Base-by-base conservation (phyloP, 768 basidiomycete species). In the Leucogyrophana mollusca region DNA sequence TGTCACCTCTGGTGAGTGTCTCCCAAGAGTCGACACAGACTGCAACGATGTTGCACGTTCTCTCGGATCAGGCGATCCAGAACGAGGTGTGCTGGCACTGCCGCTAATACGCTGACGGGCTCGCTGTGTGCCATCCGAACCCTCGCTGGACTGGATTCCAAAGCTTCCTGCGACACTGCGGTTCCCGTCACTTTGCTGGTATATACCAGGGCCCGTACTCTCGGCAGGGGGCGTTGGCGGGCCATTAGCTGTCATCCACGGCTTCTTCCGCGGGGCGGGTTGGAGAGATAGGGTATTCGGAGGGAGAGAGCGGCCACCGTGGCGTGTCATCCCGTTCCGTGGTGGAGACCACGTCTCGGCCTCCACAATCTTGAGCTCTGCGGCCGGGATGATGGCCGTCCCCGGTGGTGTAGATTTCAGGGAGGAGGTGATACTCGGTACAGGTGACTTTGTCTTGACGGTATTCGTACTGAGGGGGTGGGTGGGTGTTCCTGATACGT, bases 1-100 rank as follows among this genome's bases (percentile, higher is more conserved):
- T 22, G 49, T 60, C 14, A 55, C 64, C 51, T 68, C 27, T 68
- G 25, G 63, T 65, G 45, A 70, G 72, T 9, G 20, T 45, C 5
- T 16, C 8, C 72, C 76, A 20, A 65, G 48, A 5, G 76, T 76
- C 1, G 76, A 75, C 4, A 74, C 71, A 5, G 75, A 76, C 17
- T 68, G 68, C 5, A 74, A 52, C 5, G 77, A 78, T 42, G 7
- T 40, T 13, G 47, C 22, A 2, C 45, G 43, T 18, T n/a, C 33
- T 16, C 43, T 13, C 35, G 17, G 10, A 33, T 35, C 44, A 49
- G 36, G 54, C 47, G 25, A 51, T 47, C 18, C 34, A 40, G 43
- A 45, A 52, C 4, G 47, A 24, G 16, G 43, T 35, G 21, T 43
- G 32, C 3, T 17, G 8, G 14, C 32, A 11, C 34, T 43, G 16